Evolutionary conservation across 1,284 basidiomycete genomes (phyloP).

Genomic region (Naganishia albida): DNA sequence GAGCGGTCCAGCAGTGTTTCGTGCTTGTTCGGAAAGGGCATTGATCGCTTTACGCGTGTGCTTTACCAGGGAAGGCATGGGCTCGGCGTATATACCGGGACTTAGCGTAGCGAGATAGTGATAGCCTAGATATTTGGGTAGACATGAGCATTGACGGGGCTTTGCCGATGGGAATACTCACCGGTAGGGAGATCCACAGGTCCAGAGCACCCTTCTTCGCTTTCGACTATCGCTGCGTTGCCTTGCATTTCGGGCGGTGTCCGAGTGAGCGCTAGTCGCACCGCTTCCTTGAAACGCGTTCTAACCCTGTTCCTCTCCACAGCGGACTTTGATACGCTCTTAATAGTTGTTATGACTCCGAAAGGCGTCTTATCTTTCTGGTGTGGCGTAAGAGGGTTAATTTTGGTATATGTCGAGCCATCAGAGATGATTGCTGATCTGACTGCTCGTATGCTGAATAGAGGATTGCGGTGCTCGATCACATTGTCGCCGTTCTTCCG

Average conservation of each 20-base stretch:
- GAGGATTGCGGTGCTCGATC: constrained; percentile 6
- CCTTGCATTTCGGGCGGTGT: not conserved
- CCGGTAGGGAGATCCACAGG: constrained; percentile 4
- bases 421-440: constrained; percentile 3
- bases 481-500: constrained; percentile 15
- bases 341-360: constrained; percentile 32
- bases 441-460: constrained; percentile 23
- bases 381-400: constrained; percentile 14
- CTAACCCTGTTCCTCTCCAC: constrained; percentile 31
- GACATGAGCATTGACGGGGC: too few species aligned
- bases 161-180: not conserved
- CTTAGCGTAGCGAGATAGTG: constrained; percentile 13
- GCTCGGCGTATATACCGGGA: constrained; percentile 17
- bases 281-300: constrained; percentile 33
- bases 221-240: not conserved
- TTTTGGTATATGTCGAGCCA: not conserved
- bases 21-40: constrained; percentile 1
- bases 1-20: too few species aligned
- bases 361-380: constrained; percentile 24
- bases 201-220: too few species aligned
- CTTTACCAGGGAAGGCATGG: constrained; percentile 10
- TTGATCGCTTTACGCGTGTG: constrained; percentile 1
- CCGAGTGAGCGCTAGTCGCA: constrained; percentile 29
- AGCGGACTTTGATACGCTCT: constrained; percentile 31
- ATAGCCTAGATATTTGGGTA: not conserved